Evolutionary conservation across 371 early-diverging fungal genomes (phyloP).

Genomic region (Mortierella sp.): DNA sequence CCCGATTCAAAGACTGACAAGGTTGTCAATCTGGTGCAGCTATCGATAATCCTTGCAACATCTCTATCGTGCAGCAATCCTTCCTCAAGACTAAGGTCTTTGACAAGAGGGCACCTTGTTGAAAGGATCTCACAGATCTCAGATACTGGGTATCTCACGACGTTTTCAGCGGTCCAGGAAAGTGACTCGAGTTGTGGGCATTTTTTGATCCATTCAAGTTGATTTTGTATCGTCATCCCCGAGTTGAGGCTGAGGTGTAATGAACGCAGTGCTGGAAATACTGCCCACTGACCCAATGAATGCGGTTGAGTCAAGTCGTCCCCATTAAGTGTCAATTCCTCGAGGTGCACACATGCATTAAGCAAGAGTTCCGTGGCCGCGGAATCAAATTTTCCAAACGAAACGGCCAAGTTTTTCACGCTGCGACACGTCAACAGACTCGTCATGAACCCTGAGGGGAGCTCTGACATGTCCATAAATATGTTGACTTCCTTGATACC

Average conservation of each 20-base stretch:
- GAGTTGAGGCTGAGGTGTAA: constrained; percentile 5
- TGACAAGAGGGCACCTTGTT: constrained; percentile 8
- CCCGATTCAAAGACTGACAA: constrained; percentile 7
- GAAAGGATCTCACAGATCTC: constrained; percentile 5
- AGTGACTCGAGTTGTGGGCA: constrained; percentile 6
- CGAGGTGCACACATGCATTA: not conserved
- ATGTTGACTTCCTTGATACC: not conserved
- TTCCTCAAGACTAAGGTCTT: constrained; percentile 1
- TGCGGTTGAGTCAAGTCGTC: not conserved
- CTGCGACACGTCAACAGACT: not conserved
- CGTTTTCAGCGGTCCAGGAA: constrained; percentile 1
- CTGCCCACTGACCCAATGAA: constrained; percentile 8
- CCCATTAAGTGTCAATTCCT: not conserved
- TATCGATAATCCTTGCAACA: constrained; percentile 1
- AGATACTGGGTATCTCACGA: not conserved
- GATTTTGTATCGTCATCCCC: not conserved
- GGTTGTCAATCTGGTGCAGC: constrained; percentile 5
- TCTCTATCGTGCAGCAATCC: constrained; percentile 2
- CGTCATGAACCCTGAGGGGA: not conserved
- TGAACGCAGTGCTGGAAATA: not conserved
- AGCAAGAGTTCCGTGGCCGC: not conserved
- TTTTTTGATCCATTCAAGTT: constrained; percentile 12
- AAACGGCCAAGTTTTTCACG: not conserved
- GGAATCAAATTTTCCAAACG: not conserved
- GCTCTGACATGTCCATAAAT: not conserved